These are phyloP conservation scores for Zygotorulaspora sp. DNA, from an alignment of 805 yeast species.

Conservation along the genomic window DNA sequence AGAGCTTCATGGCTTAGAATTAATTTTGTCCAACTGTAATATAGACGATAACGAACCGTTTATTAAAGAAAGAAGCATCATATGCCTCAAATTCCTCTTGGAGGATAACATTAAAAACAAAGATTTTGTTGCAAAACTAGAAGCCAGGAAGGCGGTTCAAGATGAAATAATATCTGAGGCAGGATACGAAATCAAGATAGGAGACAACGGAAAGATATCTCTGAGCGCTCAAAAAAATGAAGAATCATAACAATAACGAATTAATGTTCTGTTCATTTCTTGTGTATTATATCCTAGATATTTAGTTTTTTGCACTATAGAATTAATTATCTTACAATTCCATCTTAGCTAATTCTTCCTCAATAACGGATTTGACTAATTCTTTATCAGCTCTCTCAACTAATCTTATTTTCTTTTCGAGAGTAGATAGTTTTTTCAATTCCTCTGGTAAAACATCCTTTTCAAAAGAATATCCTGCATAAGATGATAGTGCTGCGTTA, in stretches of 20 bases:
- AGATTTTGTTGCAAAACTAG: conserved; percentile 66
- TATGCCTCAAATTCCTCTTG: conserved; percentile 68
- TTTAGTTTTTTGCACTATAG: neutral
- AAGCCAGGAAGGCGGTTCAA: conserved; percentile 63
- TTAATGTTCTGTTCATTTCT: neutral
- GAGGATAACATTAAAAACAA: conserved; percentile 67
- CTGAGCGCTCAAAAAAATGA: too few relatives aligned
- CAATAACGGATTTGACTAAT: conserved; percentile 68
- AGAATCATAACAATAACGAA: neutral
- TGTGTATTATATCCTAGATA: neutral
- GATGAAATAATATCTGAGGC: conserved; percentile 59
- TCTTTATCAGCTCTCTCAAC: conserved; percentile 70
- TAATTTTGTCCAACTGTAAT: conserved; percentile 73
- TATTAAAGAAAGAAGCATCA: conserved; percentile 75
- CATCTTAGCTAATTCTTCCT: conserved; percentile 60
- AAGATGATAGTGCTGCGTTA: conserved; percentile 62
- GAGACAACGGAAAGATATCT: conserved; percentile 59
- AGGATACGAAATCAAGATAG: conserved; percentile 72
- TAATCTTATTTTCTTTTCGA: conserved; percentile 69
- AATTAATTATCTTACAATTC: conserved; percentile 22
- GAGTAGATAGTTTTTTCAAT: conserved; percentile 61
- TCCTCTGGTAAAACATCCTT: conserved; percentile 85
- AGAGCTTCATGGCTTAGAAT: conserved; percentile 59
- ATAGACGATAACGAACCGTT: conserved; percentile 87
- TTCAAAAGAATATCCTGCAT: conserved; percentile 78